Base-by-base conservation (phyloP, 1,284 basidiomycete genomes). In the Cystobasidium slooffiae region DNA sequence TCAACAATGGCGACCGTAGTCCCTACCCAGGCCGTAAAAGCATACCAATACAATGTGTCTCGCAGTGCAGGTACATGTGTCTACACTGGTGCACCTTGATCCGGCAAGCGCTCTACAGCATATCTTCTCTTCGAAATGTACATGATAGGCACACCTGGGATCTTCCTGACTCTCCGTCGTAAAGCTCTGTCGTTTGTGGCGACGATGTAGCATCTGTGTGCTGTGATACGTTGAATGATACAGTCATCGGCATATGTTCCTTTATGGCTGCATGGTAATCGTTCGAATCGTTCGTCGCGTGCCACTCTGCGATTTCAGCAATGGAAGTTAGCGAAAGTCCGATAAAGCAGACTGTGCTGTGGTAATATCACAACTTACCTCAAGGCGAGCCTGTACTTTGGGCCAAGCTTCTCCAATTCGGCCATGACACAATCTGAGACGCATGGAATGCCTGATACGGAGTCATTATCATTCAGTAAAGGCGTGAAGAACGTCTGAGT, bases 191-290 rank as follows among this genome's bases (percentile, higher is more conserved):
- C 97, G 81, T 97, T 99, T 44, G 97, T 99, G 18, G 97, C 97
- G 39, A 99, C 95, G 79, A 99, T 91, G 83, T 93, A 99, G 84
- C 96, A 98, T 82, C 94, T 92, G 85, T 96, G 94, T 24, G 93
- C 89, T 3, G 91, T 93, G 18, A 98, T 93, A 46, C 97, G 89
- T 81, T 99, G 92, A 20, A 99, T 91, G 41, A 99, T 88, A 82
- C 97, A 99, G 85, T 99, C 97, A 82, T 99, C 97, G 22, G 97
- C 97, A 81, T 99, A 99, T 14, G 94, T 97, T 16, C 97, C 97
- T 16, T 88, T 87, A 82, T 99, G 96, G 62, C 91, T 89, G 83
- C 97, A 99, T 68, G 88, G 88, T 49, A 99, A 85, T 52, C 96
- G 88, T 81, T 99, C 96, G 80, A 99, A 99, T 49, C 97, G 88